These are phyloP conservation scores for Zizania palustris DNA, from an alignment of 202 grass and related monocot species.

Conservation along the genomic window DNA sequence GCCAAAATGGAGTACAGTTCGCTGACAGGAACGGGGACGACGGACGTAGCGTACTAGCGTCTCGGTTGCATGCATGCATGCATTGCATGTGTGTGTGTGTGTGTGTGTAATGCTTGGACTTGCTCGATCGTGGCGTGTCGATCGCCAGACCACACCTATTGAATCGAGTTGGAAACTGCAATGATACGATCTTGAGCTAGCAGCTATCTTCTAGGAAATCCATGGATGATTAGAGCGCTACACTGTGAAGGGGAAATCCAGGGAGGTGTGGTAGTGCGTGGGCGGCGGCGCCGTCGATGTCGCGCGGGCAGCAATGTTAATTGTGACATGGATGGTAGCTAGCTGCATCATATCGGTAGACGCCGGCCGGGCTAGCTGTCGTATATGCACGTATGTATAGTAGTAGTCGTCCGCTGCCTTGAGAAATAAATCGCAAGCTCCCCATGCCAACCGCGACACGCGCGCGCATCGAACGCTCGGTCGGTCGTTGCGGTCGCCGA, in stretches of 20 bases:
- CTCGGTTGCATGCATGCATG: not conserved
- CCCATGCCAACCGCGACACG: not conserved
- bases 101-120: no score
- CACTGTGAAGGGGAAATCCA: not conserved
- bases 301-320: no score
- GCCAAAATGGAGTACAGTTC: not conserved
- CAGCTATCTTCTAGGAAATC: not conserved
- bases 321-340: no score
- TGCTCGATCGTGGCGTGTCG: conserved; percentile 16
- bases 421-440: conserved; percentile 14
- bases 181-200: not conserved
- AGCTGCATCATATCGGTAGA: no score
- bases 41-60: not conserved
- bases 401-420: no score
- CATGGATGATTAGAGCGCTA: not conserved
- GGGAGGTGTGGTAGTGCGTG: not conserved
- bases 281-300: not conserved
- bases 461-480: not conserved
- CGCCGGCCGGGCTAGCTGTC: no score
- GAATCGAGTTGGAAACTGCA: not conserved
- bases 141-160: not conserved
- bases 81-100: not conserved
- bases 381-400: no score
- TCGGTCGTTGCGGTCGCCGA: not conserved
- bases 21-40: not conserved